Conservation (phyloP, 768 basidiomycete genomes). For the Russula sp. region DNA sequence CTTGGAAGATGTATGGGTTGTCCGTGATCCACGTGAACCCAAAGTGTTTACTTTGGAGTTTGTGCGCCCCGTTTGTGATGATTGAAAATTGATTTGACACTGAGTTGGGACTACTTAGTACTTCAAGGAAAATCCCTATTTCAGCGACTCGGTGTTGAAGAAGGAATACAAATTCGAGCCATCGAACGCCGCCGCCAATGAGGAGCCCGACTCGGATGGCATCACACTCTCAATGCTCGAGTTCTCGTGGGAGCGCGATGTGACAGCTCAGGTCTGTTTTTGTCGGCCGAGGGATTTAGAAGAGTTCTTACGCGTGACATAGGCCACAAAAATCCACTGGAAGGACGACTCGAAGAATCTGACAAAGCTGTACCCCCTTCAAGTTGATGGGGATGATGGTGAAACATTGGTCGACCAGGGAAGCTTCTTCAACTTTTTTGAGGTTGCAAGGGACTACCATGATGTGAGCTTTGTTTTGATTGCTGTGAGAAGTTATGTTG, state of each 20-base stretch:
- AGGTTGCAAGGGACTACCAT: conserved; percentile 51
- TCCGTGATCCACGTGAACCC: conserved; percentile 62
- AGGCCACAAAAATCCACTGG: conserved; percentile 73
- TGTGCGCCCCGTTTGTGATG: conserved; percentile 43
- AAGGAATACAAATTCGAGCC: conserved; percentile 75
- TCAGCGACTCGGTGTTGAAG: conserved; percentile 64
- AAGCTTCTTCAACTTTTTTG: conserved; percentile 88
- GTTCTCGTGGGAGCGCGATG: conserved; percentile 75
- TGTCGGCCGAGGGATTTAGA: background rate
- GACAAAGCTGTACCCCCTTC: conserved; percentile 71
- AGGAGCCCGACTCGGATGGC: conserved; percentile 64
- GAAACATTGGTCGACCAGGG: conserved; percentile 60
- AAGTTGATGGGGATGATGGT: conserved; percentile 52
- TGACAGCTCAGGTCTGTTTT: conserved; percentile 46
- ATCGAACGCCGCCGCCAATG: conserved; percentile 43
- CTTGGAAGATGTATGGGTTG: conserved; percentile 81
- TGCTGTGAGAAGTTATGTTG: background rate
- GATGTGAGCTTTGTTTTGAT: conserved; percentile 44
- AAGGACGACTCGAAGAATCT: conserved; percentile 70
- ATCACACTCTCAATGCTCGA: conserved; percentile 71
- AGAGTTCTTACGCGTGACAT: conserved; percentile 1
- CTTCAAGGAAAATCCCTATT: conserved; percentile 84
- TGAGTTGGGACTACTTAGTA: conserved; percentile 36
- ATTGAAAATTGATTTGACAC: background rate
- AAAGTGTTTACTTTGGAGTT: conserved; percentile 84